phyloP scores from a whole-genome alignment of 129 eudicot genomes.

The Oenanthe sinensis region DNA sequence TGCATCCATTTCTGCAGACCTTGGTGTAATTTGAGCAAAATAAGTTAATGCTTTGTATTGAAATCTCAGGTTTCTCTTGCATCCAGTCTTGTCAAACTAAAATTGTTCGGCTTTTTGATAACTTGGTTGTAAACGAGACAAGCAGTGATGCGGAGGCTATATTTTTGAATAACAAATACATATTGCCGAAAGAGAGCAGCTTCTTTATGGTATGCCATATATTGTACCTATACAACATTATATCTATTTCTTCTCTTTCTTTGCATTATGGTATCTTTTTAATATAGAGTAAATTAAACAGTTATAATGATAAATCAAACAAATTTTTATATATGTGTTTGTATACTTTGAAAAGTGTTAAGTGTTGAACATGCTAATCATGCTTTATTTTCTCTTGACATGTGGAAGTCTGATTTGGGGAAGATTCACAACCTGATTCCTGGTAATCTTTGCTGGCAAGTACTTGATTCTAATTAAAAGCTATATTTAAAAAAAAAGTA shows the following conservation, averaged over 20 bases:
- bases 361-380: constrained; percentile 26
- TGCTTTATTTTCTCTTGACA: constrained; percentile 31
- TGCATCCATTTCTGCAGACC: not conserved
- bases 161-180: constrained; percentile 41
- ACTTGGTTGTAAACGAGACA: constrained; percentile 46
- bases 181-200: constrained; percentile 63
- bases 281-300: not conserved
- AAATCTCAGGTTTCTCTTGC: constrained; percentile 26
- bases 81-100: constrained; percentile 27
- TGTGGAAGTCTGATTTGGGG: constrained; percentile 84
- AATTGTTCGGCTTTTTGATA: constrained; percentile 42
- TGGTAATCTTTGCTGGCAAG: constrained; percentile 36
- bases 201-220: constrained; percentile 62
- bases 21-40: not conserved
- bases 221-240: not conserved
- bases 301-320: not conserved
- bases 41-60: not conserved
- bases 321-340: not conserved
- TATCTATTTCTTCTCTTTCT: not conserved
- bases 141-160: constrained; percentile 56
- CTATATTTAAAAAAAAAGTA: not conserved
- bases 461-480: not conserved
- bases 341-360: not conserved
- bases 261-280: not conserved
- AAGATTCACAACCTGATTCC: constrained; percentile 70